Evolutionary conservation across 202 grass and related monocot species (phyloP), one percentile per base, ranked within the genome.

Genomic region (Musa balbisiana): DNA sequence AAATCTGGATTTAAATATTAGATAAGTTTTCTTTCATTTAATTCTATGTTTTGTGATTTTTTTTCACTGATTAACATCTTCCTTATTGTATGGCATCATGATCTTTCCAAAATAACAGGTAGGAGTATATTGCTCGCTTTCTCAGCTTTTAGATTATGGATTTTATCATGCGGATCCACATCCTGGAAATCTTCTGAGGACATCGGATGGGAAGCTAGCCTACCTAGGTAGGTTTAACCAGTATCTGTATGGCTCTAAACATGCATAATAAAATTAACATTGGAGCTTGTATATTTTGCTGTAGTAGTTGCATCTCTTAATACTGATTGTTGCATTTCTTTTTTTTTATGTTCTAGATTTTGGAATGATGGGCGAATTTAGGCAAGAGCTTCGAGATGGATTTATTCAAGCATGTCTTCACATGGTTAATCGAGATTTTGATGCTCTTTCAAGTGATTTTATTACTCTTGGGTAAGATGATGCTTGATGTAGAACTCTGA

Each of bases 121-220:
- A 80, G 93, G 93, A 78, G 93, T 93, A 67, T 97, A 97, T 80
- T 97, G 93, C 79, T 97, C 93, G 11, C 88, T 97, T 71, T 93
- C 93, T 74, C 93, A 97, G 81, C 90, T 97, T 86, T 87, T 97
- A 87, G 93, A 97, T 27, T 90, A 93, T 54, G 93, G 93, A 80
- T 97, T 97, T 87, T 97, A 97, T 83, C 93, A 97, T 77, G 93
- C 93, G 80, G 93, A 97, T 67, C 93, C 93, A 72, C 93, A 97
- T 87, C 93, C 88, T 15, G 93, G 93, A 91, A 97, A 97, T 83
- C 88, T 97, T 83, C 76, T 97, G 77, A 86, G 88, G 65, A 93
- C 93, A 59, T 79, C 86, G 84, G 88, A 97, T 76, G 90, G 93
- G 64, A 97, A 91, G 53, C 89, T 97, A 20, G 93, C 93, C 23